A percentile compares a stretch with the other conserved stretches of the same genome.
Evolutionary conservation across 371 early-diverging fungal species (phyloP).

Genomic region (Mortierella sp.): DNA sequence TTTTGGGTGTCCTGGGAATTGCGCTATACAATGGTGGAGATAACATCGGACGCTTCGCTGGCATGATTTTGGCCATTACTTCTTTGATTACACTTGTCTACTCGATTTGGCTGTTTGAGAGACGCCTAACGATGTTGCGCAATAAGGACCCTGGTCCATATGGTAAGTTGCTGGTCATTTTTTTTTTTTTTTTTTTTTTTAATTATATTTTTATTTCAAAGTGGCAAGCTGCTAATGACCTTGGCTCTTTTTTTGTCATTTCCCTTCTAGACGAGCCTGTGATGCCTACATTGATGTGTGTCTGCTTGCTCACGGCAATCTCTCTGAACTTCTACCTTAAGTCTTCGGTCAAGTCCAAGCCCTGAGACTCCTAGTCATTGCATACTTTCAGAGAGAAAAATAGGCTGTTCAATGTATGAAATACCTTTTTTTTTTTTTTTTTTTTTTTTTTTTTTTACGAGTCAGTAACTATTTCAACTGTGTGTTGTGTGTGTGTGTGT

Average conservation of each 20-base stretch:
- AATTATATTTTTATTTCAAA: not conserved
- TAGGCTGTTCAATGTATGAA: conserved; percentile 11
- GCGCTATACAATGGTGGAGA: conserved; percentile 80
- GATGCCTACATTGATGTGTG: conserved; percentile 54
- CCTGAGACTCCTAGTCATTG: conserved; percentile 6
- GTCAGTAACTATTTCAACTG: too few relatives aligned
- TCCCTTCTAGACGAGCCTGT: conserved; percentile 48
- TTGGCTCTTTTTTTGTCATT: not conserved
- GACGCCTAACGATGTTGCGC: conserved; percentile 78
- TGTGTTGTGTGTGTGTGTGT: too few relatives aligned
- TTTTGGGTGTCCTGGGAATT: conserved; percentile 73
- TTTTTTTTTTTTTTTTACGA: conserved; percentile 4
- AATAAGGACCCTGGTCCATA: conserved; percentile 69
- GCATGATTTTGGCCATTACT: conserved; percentile 71
- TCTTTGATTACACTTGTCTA: conserved; percentile 77
- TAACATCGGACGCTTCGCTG: conserved; percentile 67
- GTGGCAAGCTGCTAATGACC: not conserved
- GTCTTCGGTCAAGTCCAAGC: conserved; percentile 47
- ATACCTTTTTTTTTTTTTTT: conserved; percentile 11
- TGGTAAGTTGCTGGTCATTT: conserved; percentile 36
- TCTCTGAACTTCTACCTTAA: conserved; percentile 54
- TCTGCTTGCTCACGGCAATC: conserved; percentile 46
- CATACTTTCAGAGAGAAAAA: not conserved
- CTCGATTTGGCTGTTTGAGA: conserved; percentile 84
- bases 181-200: conserved; percentile 4